These are phyloP conservation scores for Wickerhamiella kurtzmanii DNA, from an alignment of 805 yeast genomes.

Conservation along the genomic window DNA sequence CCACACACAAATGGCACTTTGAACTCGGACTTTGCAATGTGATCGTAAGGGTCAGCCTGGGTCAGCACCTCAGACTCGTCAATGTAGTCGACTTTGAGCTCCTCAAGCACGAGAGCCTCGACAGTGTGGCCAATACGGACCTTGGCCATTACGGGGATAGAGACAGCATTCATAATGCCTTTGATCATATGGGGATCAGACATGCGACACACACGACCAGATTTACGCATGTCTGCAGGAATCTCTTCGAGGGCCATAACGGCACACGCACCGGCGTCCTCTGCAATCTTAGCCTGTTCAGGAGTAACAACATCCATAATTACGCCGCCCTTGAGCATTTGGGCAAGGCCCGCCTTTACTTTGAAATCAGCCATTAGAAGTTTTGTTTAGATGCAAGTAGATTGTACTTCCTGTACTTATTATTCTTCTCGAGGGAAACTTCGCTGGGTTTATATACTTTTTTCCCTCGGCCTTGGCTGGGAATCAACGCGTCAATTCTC, in stretches of 20 bases:
- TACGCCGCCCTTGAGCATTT: constrained; percentile 58
- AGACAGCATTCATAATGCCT: constrained; percentile 50
- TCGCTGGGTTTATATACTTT: neutral
- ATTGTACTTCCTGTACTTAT: no score
- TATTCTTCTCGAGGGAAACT: neutral
- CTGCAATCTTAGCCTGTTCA: constrained; percentile 71
- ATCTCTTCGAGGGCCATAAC: constrained; percentile 80
- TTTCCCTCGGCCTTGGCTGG: neutral
- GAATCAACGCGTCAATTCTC: neutral
- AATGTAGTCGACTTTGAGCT: constrained; percentile 60
- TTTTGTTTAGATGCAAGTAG: neutral
- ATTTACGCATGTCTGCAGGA: constrained; percentile 73
- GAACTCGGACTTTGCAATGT: constrained; percentile 46
- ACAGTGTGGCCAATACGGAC: constrained; percentile 73
- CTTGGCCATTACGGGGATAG: constrained; percentile 63
- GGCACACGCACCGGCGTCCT: constrained; percentile 76
- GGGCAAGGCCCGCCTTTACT: constrained; percentile 68
- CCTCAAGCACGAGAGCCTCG: constrained; percentile 67
- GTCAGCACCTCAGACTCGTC: constrained; percentile 79
- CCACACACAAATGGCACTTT: constrained; percentile 76
- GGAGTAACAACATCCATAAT: constrained; percentile 51
- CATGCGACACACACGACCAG: constrained; percentile 78
- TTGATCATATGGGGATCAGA: constrained; percentile 70
- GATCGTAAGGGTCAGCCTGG: constrained; percentile 60
- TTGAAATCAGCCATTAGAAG: constrained; percentile 22